Percentiles rank a stretch among this genome's conserved stretches.
These are phyloP conservation scores for Zygosaccharomyces gambellarensis DNA, from an alignment of 805 yeast species.

Conservation along the genomic window DNA sequence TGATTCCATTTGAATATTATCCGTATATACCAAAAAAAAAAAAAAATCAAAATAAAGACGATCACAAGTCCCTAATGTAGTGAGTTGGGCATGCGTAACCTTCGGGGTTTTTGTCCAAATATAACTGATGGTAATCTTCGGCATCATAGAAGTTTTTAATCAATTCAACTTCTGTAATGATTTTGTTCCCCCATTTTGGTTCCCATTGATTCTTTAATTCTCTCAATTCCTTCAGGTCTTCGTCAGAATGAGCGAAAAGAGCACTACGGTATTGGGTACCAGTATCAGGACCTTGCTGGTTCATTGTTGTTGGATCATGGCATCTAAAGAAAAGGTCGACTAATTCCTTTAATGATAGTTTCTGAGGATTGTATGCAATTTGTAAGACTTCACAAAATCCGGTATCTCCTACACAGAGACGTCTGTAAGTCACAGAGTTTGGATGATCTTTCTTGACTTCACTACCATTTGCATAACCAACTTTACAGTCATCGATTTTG, in stretches of 20 bases:
- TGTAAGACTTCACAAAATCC: slow-evolving; percentile 78
- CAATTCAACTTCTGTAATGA: slow-evolving; percentile 68
- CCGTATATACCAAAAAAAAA: not conserved
- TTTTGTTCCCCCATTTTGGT: slow-evolving; percentile 60
- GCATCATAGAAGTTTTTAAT: slow-evolving; percentile 78
- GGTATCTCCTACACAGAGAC: slow-evolving; percentile 76
- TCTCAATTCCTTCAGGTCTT: slow-evolving; percentile 42
- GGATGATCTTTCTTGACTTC: slow-evolving; percentile 40
- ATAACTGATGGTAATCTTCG: slow-evolving; percentile 89
- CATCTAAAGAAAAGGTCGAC: slow-evolving; percentile 82
- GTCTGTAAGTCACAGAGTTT: slow-evolving; percentile 46
- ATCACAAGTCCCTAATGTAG: slow-evolving; percentile 51
- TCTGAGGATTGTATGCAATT: slow-evolving; percentile 69
- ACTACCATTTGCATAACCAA: slow-evolving; percentile 86
- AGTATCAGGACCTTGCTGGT: slow-evolving; percentile 79
- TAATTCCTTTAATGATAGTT: slow-evolving; percentile 54
- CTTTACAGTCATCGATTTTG: slow-evolving; percentile 66
- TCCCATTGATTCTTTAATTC: slow-evolving; percentile 52
- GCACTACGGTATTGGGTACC: slow-evolving; percentile 93
- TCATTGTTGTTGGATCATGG: slow-evolving; percentile 87
- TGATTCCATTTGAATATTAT: not conserved
- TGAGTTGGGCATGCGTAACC: slow-evolving; percentile 94
- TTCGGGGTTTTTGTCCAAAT: slow-evolving; percentile 69
- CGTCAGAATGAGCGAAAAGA: slow-evolving; percentile 56
- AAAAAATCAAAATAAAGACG: not conserved